Conservation (phyloP, 2,329 filamentous ascomycete species). For the Drechslerella dactyloides region DNA sequence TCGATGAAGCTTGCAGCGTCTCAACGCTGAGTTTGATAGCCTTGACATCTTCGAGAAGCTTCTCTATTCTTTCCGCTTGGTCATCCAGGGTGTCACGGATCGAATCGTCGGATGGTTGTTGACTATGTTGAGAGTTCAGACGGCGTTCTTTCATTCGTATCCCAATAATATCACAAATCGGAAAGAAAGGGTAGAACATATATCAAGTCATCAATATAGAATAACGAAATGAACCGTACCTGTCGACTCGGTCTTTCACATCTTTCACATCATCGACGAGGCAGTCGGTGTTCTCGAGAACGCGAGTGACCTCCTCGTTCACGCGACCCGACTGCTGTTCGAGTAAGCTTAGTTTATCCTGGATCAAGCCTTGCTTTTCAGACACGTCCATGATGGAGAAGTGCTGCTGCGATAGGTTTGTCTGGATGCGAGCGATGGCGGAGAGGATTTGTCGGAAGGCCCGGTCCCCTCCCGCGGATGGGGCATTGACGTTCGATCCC, state of each 20-base stretch:
- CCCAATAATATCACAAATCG: constrained; percentile 24
- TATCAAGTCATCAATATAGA: constrained; percentile 5
- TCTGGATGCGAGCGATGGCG: constrained; percentile 48
- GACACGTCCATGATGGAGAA: constrained; percentile 48
- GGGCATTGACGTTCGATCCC: constrained; percentile 35
- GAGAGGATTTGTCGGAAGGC: constrained; percentile 47
- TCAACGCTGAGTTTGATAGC: constrained; percentile 45
- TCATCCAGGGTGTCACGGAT: constrained; percentile 49
- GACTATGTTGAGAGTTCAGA: constrained; percentile 51
- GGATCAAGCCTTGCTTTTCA: constrained; percentile 48
- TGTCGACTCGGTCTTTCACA: constrained; percentile 51
- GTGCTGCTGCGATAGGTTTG: constrained; percentile 48
- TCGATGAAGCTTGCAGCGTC: constrained; percentile 31
- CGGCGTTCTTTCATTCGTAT: constrained; percentile 30
- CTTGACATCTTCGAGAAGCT: constrained; percentile 47
- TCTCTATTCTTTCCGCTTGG: constrained; percentile 47
- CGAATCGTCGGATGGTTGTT: constrained; percentile 41
- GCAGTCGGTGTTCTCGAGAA: constrained; percentile 49
- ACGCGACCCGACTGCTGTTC: constrained; percentile 45
- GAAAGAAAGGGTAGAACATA: constrained; percentile 9
- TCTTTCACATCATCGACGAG: constrained; percentile 50
- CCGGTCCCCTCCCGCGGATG: constrained; percentile 39
- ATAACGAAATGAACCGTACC: constrained; percentile 41
- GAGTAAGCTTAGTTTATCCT: constrained; percentile 47
- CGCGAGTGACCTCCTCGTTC: constrained; percentile 33